Conservation (phyloP, 805 yeast genomes). For the Saccharomycopsis lassenensis region DNA sequence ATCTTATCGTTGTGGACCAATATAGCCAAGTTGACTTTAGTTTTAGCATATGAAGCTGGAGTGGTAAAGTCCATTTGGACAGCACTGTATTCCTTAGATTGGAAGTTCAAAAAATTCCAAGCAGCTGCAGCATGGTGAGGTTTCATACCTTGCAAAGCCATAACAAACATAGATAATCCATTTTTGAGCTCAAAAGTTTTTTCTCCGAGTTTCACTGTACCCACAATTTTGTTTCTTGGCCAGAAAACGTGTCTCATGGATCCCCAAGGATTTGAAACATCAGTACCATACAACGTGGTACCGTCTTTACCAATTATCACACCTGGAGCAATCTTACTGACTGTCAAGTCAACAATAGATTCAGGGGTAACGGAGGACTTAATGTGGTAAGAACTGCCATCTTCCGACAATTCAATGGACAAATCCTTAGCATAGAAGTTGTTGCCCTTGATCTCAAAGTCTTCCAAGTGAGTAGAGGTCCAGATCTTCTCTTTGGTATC, state of each 20-base stretch:
- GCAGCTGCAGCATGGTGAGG: constrained; percentile 98
- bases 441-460: constrained; percentile 61
- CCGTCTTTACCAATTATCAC: constrained; percentile 89
- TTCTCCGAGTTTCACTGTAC: constrained; percentile 35
- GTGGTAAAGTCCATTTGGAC: constrained; percentile 93
- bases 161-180: constrained; percentile 65
- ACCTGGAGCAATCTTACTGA: constrained; percentile 60
- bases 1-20: constrained; percentile 55
- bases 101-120: constrained; percentile 92
- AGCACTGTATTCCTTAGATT: constrained; percentile 60
- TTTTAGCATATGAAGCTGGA: constrained; percentile 77
- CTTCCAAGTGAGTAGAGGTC: constrained; percentile 86
- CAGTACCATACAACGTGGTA: constrained; percentile 76
- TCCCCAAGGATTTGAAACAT: constrained; percentile 86
- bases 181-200: constrained; percentile 26
- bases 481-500: constrained; percentile 48
- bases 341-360: constrained; percentile 56
- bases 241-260: constrained; percentile 92
- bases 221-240: constrained; percentile 76
- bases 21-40: constrained; percentile 73
- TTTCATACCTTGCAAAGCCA: constrained; percentile 98
- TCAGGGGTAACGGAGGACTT: constrained; percentile 58
- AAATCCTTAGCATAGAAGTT: constrained; percentile 73
- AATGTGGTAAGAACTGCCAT: constrained; percentile 40
- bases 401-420: constrained; percentile 48